A percentile compares a stretch with the other conserved stretches of the same genome.
These are phyloP conservation scores for Stemphylium vesicarium DNA, from an alignment of 2,329 filamentous ascomycete species.

Conservation along the genomic window DNA sequence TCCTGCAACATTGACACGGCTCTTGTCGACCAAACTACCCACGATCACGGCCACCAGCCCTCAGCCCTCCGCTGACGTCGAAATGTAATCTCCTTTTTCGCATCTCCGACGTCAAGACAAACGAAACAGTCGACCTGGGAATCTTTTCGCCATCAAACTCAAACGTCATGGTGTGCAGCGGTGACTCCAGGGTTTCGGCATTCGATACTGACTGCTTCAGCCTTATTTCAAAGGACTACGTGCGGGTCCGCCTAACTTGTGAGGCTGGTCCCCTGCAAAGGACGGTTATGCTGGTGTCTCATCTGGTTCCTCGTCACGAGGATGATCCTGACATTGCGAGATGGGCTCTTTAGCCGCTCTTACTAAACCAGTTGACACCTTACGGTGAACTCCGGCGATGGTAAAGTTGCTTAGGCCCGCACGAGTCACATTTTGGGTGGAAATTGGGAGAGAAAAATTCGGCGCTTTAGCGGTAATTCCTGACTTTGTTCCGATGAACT, in stretches of 20 bases:
- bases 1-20: background rate
- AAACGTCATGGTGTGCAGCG: background rate
- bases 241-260: background rate
- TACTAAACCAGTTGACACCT: background rate
- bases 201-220: background rate
- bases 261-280: background rate
- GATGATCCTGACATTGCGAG: background rate
- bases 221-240: background rate
- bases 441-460: slow-evolving; percentile 2
- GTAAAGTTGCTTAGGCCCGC: background rate
- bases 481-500: slow-evolving; percentile 14
- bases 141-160: background rate
- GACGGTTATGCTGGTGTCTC: background rate
- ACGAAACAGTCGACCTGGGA: background rate
- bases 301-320: background rate
- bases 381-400: background rate
- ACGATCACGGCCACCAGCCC: background rate
- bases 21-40: background rate
- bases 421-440: background rate
- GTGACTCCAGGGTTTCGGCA: no score
- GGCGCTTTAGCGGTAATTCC: slow-evolving; percentile 6
- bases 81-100: background rate
- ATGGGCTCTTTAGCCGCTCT: background rate
- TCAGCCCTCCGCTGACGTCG: background rate
- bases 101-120: background rate